Conservation (phyloP, 257 asterid genomes). For the Solanum infundibuliforme region DNA sequence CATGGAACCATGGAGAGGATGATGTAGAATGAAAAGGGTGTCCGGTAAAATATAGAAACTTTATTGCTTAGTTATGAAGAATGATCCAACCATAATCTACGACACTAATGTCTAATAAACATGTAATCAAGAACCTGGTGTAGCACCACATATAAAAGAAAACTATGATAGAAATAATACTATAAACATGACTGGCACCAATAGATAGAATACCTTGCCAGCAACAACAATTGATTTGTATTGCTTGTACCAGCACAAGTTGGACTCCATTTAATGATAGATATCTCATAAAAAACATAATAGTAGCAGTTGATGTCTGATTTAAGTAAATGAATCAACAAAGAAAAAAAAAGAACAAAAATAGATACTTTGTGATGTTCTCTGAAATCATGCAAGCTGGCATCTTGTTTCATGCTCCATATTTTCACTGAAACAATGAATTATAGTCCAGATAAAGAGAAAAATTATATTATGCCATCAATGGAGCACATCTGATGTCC, state of each 20-base stretch:
- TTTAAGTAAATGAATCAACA: not conserved
- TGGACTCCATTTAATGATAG: not conserved
- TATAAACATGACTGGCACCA: not conserved
- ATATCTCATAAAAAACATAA: not conserved
- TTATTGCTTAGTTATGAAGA: not conserved
- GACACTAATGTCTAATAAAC: not conserved
- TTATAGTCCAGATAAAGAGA: too few species aligned
- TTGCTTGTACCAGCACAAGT: not conserved
- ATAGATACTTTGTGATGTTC: not conserved
- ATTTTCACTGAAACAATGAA: not conserved
- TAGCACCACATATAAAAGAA: not conserved
- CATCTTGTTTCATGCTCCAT: not conserved
- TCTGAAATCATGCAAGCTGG: not conserved
- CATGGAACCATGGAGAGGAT: not conserved
- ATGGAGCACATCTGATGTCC: too few species aligned
- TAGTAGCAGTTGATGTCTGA: not conserved
- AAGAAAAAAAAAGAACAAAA: too few species aligned
- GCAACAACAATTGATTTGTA: conserved; percentile 60
- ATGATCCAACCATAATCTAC: not conserved
- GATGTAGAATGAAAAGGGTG: not conserved
- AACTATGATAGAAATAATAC: too few species aligned
- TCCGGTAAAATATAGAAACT: not conserved
- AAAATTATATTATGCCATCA: too few species aligned
- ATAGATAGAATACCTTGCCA: conserved; percentile 51
- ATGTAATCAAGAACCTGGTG: not conserved